Evolutionary conservation across 2,329 filamentous ascomycete genomes (phyloP), one percentile per base, ranked within the genome.

Genomic region (Aspergillus sp.): DNA sequence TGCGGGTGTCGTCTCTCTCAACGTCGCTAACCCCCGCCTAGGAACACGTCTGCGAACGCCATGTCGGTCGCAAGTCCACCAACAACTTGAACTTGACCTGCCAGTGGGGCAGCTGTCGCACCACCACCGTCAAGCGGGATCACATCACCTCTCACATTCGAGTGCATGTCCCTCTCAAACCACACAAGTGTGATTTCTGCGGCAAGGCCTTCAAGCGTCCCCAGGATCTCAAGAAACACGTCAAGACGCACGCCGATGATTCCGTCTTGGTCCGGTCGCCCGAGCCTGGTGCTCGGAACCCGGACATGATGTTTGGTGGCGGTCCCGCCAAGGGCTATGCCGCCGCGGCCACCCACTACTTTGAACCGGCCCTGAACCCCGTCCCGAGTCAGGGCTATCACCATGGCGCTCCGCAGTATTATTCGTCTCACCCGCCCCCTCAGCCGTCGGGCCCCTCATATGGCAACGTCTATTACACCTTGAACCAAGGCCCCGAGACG

Each of bases 111-210:
- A 88, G 88, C 59, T 99, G 94, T 78, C 87, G 91, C 58, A 97
- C 93, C 19, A 97, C 92, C 45, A 97, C 93, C 2, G 93, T 97
- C 71, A 97, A 99, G 82, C 91, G 94, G 66, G 94, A 97, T 68
- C 94, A 99, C 78, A 99, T 99, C 75, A 99, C 94, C 47, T 97
- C 94, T 47, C 94, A 99, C 76, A 97, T 99, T 65, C 90, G 94
- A 60, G 94, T 97, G 49, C 94, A 99, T 72, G 93, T 99, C n/a
- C 94, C 94, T 1, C 80, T 99, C 56, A 99, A 99, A 82, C 94
- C 94, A 62, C 94, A 99, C 80, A 97, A 97, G 77, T 99, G 94
- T 74, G 92, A 97, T 71, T 96, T 97, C 76, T 99, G 94, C 70
- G 91, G 91, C 70, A 99, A 99, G 80, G 92, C 92, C 1, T 99